Evolutionary conservation across 2,329 filamentous ascomycete species (phyloP).

Genomic region (Geosmithia putterillii): DNA sequence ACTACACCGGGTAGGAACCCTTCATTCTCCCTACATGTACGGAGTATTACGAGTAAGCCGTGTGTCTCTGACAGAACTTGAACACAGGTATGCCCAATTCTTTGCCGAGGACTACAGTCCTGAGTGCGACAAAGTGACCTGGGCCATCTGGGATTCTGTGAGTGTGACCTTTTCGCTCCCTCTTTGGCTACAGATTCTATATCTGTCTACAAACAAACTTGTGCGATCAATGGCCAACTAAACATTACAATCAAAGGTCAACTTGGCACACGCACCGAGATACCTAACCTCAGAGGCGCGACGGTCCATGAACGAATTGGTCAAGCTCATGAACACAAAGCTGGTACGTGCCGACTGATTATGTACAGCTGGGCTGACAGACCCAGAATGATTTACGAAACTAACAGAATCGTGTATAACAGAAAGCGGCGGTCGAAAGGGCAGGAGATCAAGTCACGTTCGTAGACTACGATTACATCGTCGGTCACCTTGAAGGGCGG

Average conservation of each 20-base stretch:
- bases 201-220: no score
- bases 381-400: no score
- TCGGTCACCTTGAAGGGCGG: neutral
- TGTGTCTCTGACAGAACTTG: neutral
- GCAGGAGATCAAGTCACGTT: neutral
- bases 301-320: neutral
- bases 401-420: neutral
- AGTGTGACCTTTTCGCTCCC: neutral
- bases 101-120: neutral
- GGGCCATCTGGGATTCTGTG: neutral
- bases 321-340: neutral
- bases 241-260: no score
- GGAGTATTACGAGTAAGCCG: neutral
- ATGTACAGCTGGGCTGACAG: no score
- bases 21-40: neutral
- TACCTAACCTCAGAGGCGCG: no score
- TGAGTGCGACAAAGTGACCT: neutral
- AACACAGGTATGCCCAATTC: neutral
- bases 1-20: neutral
- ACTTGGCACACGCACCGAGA: no score
- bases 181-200: no score
- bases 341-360: neutral
- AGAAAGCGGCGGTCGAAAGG: neutral
- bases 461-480: constrained; percentile 1
- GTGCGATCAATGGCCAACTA: no score